These are phyloP conservation scores for Talaromyces proteolyticus DNA, from an alignment of 495 filamentous ascomycete genomes.

Conservation along the genomic window DNA sequence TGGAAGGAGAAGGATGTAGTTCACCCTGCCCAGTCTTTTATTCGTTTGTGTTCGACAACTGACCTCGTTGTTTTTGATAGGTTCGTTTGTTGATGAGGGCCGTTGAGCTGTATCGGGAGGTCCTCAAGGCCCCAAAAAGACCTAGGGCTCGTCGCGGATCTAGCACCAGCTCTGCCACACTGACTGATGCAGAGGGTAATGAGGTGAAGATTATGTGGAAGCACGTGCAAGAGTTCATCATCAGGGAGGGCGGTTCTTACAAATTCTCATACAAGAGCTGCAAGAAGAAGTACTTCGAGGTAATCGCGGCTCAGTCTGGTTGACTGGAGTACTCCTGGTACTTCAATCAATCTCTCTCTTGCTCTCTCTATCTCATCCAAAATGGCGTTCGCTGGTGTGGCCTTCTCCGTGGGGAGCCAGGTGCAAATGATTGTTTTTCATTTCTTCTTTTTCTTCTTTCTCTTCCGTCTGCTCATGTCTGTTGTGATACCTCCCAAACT, in stretches of 20 bases:
- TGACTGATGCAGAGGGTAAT: constrained; percentile 9
- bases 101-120: background rate
- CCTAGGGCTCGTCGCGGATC: background rate
- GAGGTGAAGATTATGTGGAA: constrained; percentile 72
- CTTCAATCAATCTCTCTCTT: background rate
- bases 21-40: constrained; percentile 12
- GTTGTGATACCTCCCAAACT: too few species aligned
- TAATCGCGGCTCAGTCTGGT: too few species aligned
- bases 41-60: background rate
- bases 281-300: constrained; percentile 67
- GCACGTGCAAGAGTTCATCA: constrained; percentile 68
- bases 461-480: too few species aligned
- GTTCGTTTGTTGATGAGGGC: background rate
- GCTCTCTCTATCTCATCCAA: background rate
- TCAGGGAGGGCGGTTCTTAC: constrained; percentile 67
- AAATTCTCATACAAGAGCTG: constrained; percentile 82
- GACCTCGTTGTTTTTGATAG: background rate
- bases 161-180: background rate
- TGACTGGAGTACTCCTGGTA: background rate
- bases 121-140: background rate
- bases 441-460: too few species aligned
- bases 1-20: constrained; percentile 77
- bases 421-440: too few species aligned
- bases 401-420: too few species aligned
- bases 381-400: too few species aligned